These are phyloP conservation scores for Sanghuangporus baumii DNA, from an alignment of 1,284 basidiomycete genomes.

Conservation along the genomic window DNA sequence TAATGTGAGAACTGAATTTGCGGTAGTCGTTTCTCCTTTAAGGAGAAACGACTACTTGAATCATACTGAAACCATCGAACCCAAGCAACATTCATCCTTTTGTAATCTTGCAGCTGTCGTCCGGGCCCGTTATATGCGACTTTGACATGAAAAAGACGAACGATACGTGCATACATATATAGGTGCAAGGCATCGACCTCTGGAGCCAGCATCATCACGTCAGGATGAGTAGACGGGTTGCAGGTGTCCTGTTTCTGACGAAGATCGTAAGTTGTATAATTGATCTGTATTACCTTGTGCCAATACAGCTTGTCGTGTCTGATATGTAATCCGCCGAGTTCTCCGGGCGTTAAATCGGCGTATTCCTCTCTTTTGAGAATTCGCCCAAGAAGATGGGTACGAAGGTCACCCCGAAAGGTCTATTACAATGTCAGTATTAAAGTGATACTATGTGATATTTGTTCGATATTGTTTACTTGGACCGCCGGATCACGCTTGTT, in stretches of 20 bases:
- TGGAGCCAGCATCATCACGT: constrained; percentile 32
- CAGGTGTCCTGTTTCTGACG: constrained; percentile 33
- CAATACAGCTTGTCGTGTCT: constrained; percentile 26
- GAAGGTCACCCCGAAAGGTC: constrained; percentile 21
- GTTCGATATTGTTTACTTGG: constrained; percentile 11
- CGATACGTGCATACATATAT: constrained; percentile 20
- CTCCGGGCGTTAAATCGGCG: constrained; percentile 13
- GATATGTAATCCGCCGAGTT: constrained; percentile 19
- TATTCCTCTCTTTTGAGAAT: constrained; percentile 18
- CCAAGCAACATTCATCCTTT: neutral
- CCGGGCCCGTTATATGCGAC: neutral
- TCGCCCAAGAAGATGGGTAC: constrained; percentile 23
- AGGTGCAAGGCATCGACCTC: constrained; percentile 14
- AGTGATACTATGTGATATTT: neutral
- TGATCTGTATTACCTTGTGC: constrained; percentile 29
- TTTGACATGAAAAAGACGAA: constrained; percentile 19
- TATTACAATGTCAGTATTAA: neutral
- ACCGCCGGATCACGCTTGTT: constrained; percentile 20
- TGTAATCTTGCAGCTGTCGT: neutral
- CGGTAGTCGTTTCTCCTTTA: neutral
- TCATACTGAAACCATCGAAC: neutral
- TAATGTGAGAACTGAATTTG: neutral
- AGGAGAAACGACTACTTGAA: neutral
- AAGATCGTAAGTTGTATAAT: constrained; percentile 42
- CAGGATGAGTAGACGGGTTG: constrained; percentile 28